Percentiles rank a stretch among this genome's conserved stretches.
phyloP scores from a whole-genome alignment of 2,329 filamentous ascomycete species.

The Boeremia lycopersici region DNA sequence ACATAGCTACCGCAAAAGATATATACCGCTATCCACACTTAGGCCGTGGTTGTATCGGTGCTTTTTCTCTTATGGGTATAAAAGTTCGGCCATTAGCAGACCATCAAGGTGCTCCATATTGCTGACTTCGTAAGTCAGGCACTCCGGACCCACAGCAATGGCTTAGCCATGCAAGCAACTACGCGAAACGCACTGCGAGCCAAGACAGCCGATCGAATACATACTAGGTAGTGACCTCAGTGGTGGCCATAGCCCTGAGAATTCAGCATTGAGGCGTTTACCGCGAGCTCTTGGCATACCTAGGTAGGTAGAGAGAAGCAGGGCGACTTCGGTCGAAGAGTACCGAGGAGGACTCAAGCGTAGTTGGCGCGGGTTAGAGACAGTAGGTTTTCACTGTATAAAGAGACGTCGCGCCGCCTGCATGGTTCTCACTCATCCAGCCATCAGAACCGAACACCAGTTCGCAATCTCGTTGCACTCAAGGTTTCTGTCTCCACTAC shows the following conservation, averaged over 20 bases:
- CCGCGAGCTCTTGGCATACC: slow-evolving; percentile 17
- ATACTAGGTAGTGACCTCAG: slow-evolving; percentile 13
- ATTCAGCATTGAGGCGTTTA: slow-evolving; percentile 23
- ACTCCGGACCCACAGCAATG: slow-evolving; percentile 14
- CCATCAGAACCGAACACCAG: slow-evolving; percentile 26
- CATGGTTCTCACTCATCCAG: slow-evolving; percentile 26
- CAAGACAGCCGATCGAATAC: slow-evolving; percentile 21
- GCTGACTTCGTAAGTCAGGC: slow-evolving; percentile 6
- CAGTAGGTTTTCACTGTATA: slow-evolving; percentile 21
- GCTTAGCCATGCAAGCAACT: slow-evolving; percentile 17
- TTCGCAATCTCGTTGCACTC: slow-evolving; percentile 19
- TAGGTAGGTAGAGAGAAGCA: background rate
- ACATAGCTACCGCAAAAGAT: too few relatives aligned
- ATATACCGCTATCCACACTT: too few relatives aligned
- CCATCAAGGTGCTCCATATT: slow-evolving; percentile 40
- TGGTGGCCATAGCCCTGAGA: slow-evolving; percentile 9
- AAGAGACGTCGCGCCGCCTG: slow-evolving; percentile 21
- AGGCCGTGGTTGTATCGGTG: slow-evolving; percentile 13
- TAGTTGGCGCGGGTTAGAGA: background rate
- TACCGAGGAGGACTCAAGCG: slow-evolving; percentile 17
- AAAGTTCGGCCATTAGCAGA: slow-evolving; percentile 25
- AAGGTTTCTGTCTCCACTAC: slow-evolving; percentile 6
- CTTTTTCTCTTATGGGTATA: slow-evolving; percentile 20
- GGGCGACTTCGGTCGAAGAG: slow-evolving; percentile 24
- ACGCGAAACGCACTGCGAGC: slow-evolving; percentile 20